Evolutionary conservation across 176 grass and related monocot genomes (phyloP).

Genomic region (Triticum turgidum): DNA sequence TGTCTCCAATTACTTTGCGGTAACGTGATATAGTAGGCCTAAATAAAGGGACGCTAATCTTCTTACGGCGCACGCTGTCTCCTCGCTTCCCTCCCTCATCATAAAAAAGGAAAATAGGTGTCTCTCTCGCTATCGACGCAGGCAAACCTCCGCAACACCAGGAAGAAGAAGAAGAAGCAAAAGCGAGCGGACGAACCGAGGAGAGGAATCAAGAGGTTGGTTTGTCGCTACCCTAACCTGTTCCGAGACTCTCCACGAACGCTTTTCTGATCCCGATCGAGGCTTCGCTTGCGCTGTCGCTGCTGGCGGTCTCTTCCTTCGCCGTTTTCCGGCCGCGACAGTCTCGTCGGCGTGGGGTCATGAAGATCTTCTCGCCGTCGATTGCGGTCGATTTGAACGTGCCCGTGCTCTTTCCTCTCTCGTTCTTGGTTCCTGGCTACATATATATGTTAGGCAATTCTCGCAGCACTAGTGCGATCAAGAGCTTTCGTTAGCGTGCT

Average conservation of each 20-base stretch:
- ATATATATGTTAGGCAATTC: not conserved
- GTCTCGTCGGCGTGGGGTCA: not conserved
- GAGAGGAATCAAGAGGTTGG: not conserved
- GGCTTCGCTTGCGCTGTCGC: not conserved
- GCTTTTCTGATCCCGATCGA: not conserved
- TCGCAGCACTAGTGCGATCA: not conserved
- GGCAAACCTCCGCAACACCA: not conserved
- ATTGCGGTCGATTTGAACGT: not conserved
- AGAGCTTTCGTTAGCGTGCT: not conserved
- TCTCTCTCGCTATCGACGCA: too few species aligned
- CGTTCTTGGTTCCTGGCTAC: not conserved
- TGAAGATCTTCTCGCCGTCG: not conserved
- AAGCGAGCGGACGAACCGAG: not conserved
- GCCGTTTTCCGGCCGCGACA: not conserved
- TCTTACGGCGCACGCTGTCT: not conserved
- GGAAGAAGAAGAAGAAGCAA: not conserved
- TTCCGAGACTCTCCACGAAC: not conserved
- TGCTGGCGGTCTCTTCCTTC: not conserved
- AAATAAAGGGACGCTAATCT: constrained; percentile 19
- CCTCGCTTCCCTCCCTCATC: not conserved
- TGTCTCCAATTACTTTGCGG: not conserved
- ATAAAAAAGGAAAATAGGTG: too few species aligned
- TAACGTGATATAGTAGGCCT: not conserved
- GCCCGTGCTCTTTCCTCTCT: not conserved
- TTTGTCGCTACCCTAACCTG: not conserved